Evolutionary conservation across 768 basidiomycete genomes (phyloP).

Genomic region (Xerocomus brunneocitrinus): DNA sequence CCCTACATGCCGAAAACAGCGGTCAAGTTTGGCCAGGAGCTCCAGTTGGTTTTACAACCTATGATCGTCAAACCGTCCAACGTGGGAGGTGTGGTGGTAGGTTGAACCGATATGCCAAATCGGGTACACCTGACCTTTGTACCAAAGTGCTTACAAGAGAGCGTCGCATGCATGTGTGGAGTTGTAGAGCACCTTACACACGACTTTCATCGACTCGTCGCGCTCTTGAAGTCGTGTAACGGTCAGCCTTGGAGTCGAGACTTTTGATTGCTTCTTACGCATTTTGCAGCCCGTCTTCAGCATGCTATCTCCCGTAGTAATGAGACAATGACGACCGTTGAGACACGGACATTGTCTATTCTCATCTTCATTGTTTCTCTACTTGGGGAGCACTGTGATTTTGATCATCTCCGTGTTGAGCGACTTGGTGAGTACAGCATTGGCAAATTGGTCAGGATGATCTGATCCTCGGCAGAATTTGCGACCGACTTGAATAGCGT

Average conservation of each 20-base stretch:
- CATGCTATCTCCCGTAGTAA: conserved; percentile 45
- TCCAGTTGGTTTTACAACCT: conserved; percentile 76
- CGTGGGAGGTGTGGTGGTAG: conserved; percentile 60
- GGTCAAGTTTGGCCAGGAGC: conserved; percentile 79
- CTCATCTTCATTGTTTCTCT: conserved; percentile 82
- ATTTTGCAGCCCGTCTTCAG: conserved; percentile 53
- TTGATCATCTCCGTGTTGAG: conserved; percentile 69
- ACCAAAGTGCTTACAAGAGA: conserved; percentile 78
- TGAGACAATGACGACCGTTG: conserved; percentile 42
- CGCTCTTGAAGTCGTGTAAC: conserved; percentile 82
- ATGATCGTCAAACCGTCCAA: conserved; percentile 88
- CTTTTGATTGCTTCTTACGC: conserved; percentile 3
- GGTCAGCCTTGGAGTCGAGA: conserved; percentile 35
- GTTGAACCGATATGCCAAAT: conserved; percentile 12
- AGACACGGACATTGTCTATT: conserved; percentile 55
- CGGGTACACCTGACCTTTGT: background rate
- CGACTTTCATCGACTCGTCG: conserved; percentile 74
- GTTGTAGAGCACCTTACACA: conserved; percentile 83
- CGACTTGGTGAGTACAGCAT: conserved; percentile 45
- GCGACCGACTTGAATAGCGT: conserved; percentile 54
- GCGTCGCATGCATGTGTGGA: conserved; percentile 87
- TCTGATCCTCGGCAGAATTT: conserved; percentile 39
- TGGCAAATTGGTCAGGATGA: background rate
- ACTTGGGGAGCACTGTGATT: conserved; percentile 84
- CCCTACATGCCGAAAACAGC: conserved; percentile 89